Evolutionary conservation across 176 grass and related monocot genomes (phyloP).

Genomic region (Zoysia japonica): DNA sequence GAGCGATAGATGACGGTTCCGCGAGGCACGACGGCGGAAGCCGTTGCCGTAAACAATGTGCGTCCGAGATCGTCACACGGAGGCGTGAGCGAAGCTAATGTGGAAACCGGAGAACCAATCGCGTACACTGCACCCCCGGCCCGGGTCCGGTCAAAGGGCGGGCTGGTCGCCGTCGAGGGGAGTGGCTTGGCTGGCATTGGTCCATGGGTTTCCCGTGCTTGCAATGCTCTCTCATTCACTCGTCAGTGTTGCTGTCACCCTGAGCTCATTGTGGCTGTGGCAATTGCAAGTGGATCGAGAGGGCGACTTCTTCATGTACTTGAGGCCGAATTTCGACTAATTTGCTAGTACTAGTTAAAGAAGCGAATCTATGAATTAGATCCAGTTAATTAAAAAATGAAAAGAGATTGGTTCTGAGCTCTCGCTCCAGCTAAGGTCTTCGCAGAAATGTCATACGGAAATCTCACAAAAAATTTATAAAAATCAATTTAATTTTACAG

Average conservation of each 20-base stretch:
- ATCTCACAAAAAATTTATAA: no score
- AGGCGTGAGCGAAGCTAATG: neutral
- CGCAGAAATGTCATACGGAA: no score
- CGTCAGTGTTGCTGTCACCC: neutral
- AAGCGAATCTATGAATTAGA: neutral
- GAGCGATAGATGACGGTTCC: neutral
- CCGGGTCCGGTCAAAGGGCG: constrained; percentile 23
- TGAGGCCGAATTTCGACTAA: neutral
- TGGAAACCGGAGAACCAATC: constrained; percentile 23
- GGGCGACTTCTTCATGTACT: neutral
- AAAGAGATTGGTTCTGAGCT: neutral
- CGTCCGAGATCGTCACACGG: constrained; percentile 15
- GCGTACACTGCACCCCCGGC: neutral
- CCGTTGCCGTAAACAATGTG: neutral
- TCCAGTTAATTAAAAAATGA: neutral
- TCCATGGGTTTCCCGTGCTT: neutral
- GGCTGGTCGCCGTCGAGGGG: neutral
- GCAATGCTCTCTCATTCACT: neutral
- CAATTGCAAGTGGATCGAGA: neutral
- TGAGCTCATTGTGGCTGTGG: neutral
- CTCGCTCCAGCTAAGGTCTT: no score
- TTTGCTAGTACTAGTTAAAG: neutral
- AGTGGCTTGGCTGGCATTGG: constrained; percentile 10
- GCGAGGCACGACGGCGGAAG: neutral
- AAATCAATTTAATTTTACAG: no score